Conservation (phyloP, 768 basidiomycete genomes). For the Podaxis rugospora region DNA sequence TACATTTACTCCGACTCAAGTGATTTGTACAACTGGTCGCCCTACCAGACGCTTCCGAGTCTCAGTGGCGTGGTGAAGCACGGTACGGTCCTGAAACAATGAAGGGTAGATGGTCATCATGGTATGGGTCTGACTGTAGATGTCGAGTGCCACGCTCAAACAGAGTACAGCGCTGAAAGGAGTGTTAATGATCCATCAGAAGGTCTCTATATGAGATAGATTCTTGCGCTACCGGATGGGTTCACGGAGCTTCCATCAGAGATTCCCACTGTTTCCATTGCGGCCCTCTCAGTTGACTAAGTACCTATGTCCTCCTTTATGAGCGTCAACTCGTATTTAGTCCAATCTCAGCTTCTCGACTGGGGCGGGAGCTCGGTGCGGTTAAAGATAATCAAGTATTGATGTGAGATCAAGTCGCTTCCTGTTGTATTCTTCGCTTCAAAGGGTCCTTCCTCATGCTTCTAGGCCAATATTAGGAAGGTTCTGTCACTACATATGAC, state of each 20-base stretch:
- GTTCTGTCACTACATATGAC: neutral
- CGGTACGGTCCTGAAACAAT: constrained; percentile 30
- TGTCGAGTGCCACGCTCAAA: neutral
- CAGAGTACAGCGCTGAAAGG: neutral
- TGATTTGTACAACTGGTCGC: constrained; percentile 29
- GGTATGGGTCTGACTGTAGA: neutral
- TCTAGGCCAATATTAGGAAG: neutral
- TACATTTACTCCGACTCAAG: constrained; percentile 32
- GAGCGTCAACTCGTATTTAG: neutral
- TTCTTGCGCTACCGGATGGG: neutral
- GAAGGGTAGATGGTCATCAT: neutral
- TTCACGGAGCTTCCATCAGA: neutral
- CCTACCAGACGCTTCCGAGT: constrained; percentile 22
- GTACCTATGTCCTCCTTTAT: neutral
- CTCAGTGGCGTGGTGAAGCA: constrained; percentile 27
- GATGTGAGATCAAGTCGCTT: neutral
- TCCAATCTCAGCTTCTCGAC: neutral
- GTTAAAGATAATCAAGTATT: neutral
- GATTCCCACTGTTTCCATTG: neutral
- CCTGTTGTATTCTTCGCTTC: neutral
- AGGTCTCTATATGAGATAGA: neutral
- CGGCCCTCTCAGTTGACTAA: neutral
- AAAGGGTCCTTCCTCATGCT: neutral
- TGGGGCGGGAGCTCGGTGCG: neutral
- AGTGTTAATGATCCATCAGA: neutral